Percentiles rank a stretch among this genome's conserved stretches.
phyloP scores from a whole-genome alignment of 192 early-diverging fungal species.

The Chytriomyces sp. region DNA sequence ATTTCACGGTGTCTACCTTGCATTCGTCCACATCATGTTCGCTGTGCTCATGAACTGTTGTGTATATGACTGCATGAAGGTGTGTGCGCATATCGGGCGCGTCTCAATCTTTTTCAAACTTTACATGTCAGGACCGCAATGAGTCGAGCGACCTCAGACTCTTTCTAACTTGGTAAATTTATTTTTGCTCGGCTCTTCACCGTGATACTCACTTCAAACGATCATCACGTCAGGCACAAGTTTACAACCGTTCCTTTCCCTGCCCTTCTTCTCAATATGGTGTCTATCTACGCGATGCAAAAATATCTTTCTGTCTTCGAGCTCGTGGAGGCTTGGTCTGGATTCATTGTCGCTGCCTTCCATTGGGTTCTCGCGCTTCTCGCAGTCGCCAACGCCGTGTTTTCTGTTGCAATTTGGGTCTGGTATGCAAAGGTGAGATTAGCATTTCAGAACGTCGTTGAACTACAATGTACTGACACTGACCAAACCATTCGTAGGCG shows the following conservation, averaged over 20 bases:
- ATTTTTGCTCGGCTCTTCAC: background rate
- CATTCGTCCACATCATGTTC: conserved; percentile 30
- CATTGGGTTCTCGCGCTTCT: background rate
- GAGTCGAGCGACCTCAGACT: background rate
- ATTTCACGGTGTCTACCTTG: conserved; percentile 24
- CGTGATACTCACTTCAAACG: background rate
- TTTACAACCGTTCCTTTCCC: conserved; percentile 21
- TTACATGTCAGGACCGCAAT: background rate
- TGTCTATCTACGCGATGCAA: conserved; percentile 13
- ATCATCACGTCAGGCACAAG: conserved; percentile 15
- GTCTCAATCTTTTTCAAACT: background rate
- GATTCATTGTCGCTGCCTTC: conserved; percentile 5
- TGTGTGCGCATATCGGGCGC: background rate
- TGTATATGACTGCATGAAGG: conserved; percentile 13
- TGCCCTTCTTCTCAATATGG: conserved; percentile 19
- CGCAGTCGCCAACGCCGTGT: conserved; percentile 16
- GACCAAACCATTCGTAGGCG: background rate
- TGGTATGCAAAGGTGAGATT: conserved; percentile 5
- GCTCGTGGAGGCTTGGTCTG: background rate
- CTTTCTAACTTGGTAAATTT: conserved; percentile 11
- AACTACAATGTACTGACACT: background rate
- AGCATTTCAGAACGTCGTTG: background rate
- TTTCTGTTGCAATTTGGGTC: conserved; percentile 11
- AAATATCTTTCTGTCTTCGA: conserved; percentile 3
- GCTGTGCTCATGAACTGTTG: conserved; percentile 27